Evolutionary conservation across 2,329 filamentous ascomycete species (phyloP), one percentile per base, ranked within the genome.

Genomic region (Aureobasidium sp.): DNA sequence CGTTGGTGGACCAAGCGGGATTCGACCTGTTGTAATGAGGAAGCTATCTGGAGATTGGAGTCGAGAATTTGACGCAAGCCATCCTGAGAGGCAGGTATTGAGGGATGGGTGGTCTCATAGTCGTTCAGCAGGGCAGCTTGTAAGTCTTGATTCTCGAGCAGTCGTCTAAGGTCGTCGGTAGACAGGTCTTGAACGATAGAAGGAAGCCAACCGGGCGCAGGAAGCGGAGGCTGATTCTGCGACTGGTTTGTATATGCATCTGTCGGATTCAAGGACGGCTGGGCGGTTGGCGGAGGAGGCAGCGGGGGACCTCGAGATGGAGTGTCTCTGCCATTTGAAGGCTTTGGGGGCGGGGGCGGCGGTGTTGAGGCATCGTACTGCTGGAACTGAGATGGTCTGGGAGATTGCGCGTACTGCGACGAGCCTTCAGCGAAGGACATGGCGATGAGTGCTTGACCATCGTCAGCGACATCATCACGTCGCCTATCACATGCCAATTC

Each of bases 181-280:
- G 89, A 86, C 78, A 94, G 95, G 69, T 94, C 89, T 69, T 89
- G 83, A 2, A 97, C 77, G 13, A 85, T 77, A 63, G 84, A 82
- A 1, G 91, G 91, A 3, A 96, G 79, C 91, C 91, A 96, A 65
- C 86, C 82, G 58, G 89, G 85, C 48, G 76, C 74, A n/a, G 75
- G 74, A 59, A 69, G 69, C 48, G 64, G 32, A 30, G 67, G 61
- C 67, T 68, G 30, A 70, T 61, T 53, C 16, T 58, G 47, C 5
- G 25, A 5, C 21, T 34, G 3, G n/a, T 44, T 30, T 32, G 59
- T 30, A 30, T 27, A 62, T 16, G 36, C 41, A n/a, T 45, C 10
- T 21, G 62, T 36, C 11, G 27, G 58, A 9, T 39, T 60, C 63
- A 29, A 62, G 62, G 69, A 62, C 54, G 66, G 45, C 54, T 74